These are phyloP conservation scores for Isoetes engelmannii DNA, from an alignment of 83 land plant species.

Conservation along the genomic window DNA sequence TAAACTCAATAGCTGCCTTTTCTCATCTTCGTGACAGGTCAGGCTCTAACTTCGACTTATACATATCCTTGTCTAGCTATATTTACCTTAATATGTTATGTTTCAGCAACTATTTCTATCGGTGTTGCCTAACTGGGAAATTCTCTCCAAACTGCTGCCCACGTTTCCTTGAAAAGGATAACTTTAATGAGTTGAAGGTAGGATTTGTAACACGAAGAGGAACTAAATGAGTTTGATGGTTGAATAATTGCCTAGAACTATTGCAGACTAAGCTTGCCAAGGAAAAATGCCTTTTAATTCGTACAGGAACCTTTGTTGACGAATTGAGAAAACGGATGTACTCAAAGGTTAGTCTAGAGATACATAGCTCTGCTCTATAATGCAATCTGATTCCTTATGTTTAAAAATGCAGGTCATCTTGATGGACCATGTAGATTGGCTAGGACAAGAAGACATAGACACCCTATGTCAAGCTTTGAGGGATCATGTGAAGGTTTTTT, in stretches of 20 bases:
- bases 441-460: background rate
- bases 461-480: background rate
- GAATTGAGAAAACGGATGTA: constrained; percentile 39
- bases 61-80: no score
- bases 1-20: constrained; percentile 38
- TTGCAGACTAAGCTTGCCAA: constrained; percentile 34
- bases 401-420: background rate
- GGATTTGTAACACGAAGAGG: no score
- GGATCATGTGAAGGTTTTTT: background rate
- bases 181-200: constrained; percentile 32
- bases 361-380: no score
- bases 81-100: no score
- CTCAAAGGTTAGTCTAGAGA: constrained; percentile 23
- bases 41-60: background rate
- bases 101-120: constrained; percentile 41
- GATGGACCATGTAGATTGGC: constrained; percentile 1
- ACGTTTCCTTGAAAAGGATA: constrained; percentile 32
- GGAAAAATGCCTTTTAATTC: constrained; percentile 28
- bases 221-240: no score
- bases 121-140: constrained; percentile 43
- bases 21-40: constrained; percentile 42
- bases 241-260: background rate
- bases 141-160: constrained; percentile 36
- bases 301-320: constrained; percentile 37
- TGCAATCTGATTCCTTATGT: no score